phyloP scores from a whole-genome alignment of 2,329 filamentous ascomycete genomes.

The Trichoderma sp. region DNA sequence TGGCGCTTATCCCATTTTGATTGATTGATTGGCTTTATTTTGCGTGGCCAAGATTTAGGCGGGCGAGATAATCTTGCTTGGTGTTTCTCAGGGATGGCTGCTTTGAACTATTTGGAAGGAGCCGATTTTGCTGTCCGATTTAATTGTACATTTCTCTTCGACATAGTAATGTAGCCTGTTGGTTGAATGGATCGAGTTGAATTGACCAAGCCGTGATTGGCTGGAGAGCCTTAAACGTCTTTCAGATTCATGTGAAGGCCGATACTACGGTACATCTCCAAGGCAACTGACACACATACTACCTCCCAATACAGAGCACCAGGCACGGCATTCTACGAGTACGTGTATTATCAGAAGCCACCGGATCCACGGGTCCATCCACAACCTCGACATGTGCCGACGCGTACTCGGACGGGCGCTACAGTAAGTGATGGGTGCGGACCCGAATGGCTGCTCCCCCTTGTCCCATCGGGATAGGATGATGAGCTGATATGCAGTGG shows the following conservation, averaged over 20 bases:
- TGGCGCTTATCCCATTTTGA: not conserved
- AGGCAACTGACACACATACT: not conserved
- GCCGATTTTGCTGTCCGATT: not conserved
- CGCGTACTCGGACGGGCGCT: not conserved
- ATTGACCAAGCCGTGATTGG: not conserved
- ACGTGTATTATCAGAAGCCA: not conserved
- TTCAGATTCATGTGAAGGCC: not conserved
- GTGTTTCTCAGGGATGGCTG: not conserved
- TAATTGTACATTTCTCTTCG: not conserved
- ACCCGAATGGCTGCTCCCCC: not conserved
- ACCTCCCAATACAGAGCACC: not conserved
- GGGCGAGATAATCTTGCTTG: not conserved
- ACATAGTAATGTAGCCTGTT: not conserved
- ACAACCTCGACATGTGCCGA: not conserved
- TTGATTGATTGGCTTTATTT: not conserved
- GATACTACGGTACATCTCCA: not conserved
- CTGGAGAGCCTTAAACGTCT: not conserved
- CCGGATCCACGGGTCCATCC: not conserved
- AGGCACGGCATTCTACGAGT: not conserved
- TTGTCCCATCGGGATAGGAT: not conserved
- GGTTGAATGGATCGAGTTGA: too few relatives aligned
- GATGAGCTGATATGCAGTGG: slow-evolving; percentile 8
- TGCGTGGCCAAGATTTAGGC: not conserved
- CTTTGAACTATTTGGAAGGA: not conserved
- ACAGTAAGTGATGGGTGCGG: not conserved